A percentile compares a stretch with the other conserved stretches of the same genome.
These are phyloP conservation scores for Halophytophthora batemanensis DNA, from an alignment of 352 stramenopile genomes.

Conservation along the genomic window DNA sequence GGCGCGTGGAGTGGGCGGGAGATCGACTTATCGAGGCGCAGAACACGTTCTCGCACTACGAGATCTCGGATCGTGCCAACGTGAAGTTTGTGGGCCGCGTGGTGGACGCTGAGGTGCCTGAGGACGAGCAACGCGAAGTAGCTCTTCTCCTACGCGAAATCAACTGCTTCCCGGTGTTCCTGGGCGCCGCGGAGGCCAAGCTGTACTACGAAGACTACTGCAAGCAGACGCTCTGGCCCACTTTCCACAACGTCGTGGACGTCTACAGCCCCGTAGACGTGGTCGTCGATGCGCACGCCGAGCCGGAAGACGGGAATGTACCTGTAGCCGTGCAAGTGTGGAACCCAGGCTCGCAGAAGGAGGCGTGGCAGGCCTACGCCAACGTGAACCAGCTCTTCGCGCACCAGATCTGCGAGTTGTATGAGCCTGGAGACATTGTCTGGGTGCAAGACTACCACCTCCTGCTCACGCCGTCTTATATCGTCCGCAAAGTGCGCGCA, in stretches of 20 bases:
- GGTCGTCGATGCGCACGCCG: conserved; percentile 35
- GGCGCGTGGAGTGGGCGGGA: conserved; percentile 63
- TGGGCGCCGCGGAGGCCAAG: conserved; percentile 48
- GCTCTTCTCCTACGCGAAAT: conserved; percentile 44
- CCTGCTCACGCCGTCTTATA: conserved; percentile 95
- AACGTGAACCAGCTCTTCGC: conserved; percentile 95
- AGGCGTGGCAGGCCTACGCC: conserved; percentile 91
- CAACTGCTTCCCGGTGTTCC: conserved; percentile 71
- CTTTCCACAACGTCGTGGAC: conserved; percentile 96
- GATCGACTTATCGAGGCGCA: conserved; percentile 74
- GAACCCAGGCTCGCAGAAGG: conserved; percentile 65
- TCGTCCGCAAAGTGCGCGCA: conserved; percentile 86
- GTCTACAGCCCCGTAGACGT: conserved; percentile 78
- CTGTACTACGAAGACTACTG: conserved; percentile 93
- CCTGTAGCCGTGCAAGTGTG: conserved; percentile 34
- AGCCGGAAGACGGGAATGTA: conserved; percentile 13
- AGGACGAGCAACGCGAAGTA: conserved; percentile 49
- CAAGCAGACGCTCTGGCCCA: conserved; percentile 96
- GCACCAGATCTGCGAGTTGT: conserved; percentile 70
- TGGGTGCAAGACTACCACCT: conserved; percentile 99
- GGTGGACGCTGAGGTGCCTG: conserved; percentile 44
- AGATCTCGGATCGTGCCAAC: conserved; percentile 58
- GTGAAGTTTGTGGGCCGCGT: conserved; percentile 77
- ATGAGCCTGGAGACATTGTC: conserved; percentile 85
- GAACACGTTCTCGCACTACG: conserved; percentile 71